Evolutionary conservation across 371 early-diverging fungal species (phyloP).

Genomic region (Rhizopus sp.): DNA sequence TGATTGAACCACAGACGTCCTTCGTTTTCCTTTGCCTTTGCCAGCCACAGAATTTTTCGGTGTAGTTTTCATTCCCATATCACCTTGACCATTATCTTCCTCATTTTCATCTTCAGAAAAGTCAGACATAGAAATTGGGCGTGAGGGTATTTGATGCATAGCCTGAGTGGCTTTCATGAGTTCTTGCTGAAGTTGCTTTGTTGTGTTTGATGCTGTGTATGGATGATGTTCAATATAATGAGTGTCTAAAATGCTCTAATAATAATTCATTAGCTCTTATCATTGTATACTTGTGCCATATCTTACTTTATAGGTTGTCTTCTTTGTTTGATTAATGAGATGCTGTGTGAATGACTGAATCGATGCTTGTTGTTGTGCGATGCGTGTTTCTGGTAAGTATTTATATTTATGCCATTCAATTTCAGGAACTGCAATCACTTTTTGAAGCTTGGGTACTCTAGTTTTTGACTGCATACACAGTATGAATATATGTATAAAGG

Average conservation of each 20-base stretch:
- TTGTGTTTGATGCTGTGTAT: slow-evolving; percentile 17
- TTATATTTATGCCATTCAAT: slow-evolving; percentile 50
- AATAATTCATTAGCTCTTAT: not conserved
- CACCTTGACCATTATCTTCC: slow-evolving; percentile 12
- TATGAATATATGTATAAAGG: not conserved
- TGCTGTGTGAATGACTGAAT: slow-evolving; percentile 21
- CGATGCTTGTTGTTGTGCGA: slow-evolving; percentile 31
- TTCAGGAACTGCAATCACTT: slow-evolving; percentile 37
- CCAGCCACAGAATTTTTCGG: slow-evolving; percentile 13
- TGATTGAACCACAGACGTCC: slow-evolving; percentile 36
- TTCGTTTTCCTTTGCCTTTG: slow-evolving; percentile 43
- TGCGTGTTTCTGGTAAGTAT: slow-evolving; percentile 41
- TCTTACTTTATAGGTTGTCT: slow-evolving; percentile 26
- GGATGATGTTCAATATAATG: not conserved
- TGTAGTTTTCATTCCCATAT: slow-evolving; percentile 9
- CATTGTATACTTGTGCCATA: not conserved
- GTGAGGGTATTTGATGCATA: slow-evolving; percentile 41
- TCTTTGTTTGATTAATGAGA: slow-evolving; percentile 15
- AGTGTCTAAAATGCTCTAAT: slow-evolving; percentile 27
- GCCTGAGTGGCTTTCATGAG: slow-evolving; percentile 34
- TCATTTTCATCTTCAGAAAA: slow-evolving; percentile 47
- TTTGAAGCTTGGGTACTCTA: slow-evolving; percentile 42
- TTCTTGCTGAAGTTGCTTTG: slow-evolving; percentile 33
- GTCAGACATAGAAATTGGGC: slow-evolving; percentile 41
- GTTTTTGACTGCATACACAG: slow-evolving; percentile 20